Evolutionary conservation across 805 yeast species (phyloP), one percentile per base, ranked within the genome.

Genomic region (Candida lessepsii): DNA sequence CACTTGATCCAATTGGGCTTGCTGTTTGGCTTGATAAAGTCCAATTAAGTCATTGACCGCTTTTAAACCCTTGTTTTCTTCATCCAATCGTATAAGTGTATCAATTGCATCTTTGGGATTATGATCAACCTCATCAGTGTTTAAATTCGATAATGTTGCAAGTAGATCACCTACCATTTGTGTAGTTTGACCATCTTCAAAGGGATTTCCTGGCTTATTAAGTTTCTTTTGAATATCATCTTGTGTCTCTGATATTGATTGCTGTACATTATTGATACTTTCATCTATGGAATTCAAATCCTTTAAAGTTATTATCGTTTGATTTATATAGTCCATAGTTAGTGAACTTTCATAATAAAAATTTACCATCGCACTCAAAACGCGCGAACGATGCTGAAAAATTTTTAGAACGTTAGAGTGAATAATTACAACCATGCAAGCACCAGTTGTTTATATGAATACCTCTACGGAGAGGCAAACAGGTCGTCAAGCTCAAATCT

Each of bases 401-500:
- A 24, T 35, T 35, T 36, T 41, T 18, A 32, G 29, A 19, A 3
- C n/a, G 10, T n/a, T n/a, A 10, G 6, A 9, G 9, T 26, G 17
- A 25, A n/a, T 27, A 20, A 5, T 15, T 9, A 9, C n/a, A 9
- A 39, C 17, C 3, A 69, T 69, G 75, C 73, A 69, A 57, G 75
- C 75, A 17, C 75, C 75, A 25, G 75, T 69, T 28, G 73, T 69
- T 30, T 69, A 69, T 50, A 55, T 69, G 62, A 69, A 91, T 71
- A 85, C 97, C 19, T 78, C 86, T 37, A 85, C 90, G 47, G 95
- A 88, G 60, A 82, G 99, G 58, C 96, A 93, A 60, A 81, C 89
- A 27, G 99, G 99, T 33, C 88, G 98, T 52, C 89, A 89, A 63
- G 99, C 99, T 2, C 99, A 93, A 67, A 76, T 87, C 47, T 86